These are phyloP conservation scores for Lophium mytilinum DNA, from an alignment of 495 filamentous ascomycete species.

Conservation along the genomic window DNA sequence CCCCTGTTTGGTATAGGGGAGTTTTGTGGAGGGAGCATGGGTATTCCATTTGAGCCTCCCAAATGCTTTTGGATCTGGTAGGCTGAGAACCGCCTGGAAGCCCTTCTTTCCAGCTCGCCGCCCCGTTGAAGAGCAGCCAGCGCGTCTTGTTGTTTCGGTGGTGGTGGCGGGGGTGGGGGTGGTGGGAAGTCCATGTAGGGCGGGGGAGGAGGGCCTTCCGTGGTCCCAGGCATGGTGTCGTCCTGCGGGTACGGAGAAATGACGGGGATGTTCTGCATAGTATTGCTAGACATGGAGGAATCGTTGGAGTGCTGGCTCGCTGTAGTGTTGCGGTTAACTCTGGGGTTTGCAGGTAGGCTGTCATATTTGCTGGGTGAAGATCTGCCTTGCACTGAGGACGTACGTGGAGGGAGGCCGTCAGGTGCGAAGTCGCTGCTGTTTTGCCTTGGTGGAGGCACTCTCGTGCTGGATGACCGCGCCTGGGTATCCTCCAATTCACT, in stretches of 20 bases:
- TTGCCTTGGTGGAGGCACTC: slow-evolving; percentile 38
- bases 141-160: slow-evolving; percentile 80
- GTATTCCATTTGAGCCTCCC: slow-evolving; percentile 71
- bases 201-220: slow-evolving; percentile 58
- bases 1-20: slow-evolving; percentile 84
- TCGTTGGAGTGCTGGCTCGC: slow-evolving; percentile 34
- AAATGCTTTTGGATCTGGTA: slow-evolving; percentile 95
- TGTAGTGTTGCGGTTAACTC: slow-evolving; percentile 39
- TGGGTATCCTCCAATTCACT: slow-evolving; percentile 51
- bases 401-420: slow-evolving; percentile 40
- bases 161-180: slow-evolving; percentile 43
- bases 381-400: slow-evolving; percentile 35
- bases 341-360: slow-evolving; percentile 28
- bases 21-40: slow-evolving; percentile 75
- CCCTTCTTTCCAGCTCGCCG: slow-evolving; percentile 85
- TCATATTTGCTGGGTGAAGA: slow-evolving; percentile 29
- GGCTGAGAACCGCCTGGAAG: slow-evolving; percentile 84
- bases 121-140: slow-evolving; percentile 83
- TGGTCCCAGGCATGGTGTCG: slow-evolving; percentile 44
- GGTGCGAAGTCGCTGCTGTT: slow-evolving; percentile 41
- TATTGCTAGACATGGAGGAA: slow-evolving; percentile 57
- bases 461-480: slow-evolving; percentile 26
- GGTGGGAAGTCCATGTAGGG: slow-evolving; percentile 35
- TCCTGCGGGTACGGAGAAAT: slow-evolving; percentile 56
- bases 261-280: slow-evolving; percentile 60